Conservation (phyloP, 495 filamentous ascomycete species). For the Staphylotrichum tortipilum region DNA sequence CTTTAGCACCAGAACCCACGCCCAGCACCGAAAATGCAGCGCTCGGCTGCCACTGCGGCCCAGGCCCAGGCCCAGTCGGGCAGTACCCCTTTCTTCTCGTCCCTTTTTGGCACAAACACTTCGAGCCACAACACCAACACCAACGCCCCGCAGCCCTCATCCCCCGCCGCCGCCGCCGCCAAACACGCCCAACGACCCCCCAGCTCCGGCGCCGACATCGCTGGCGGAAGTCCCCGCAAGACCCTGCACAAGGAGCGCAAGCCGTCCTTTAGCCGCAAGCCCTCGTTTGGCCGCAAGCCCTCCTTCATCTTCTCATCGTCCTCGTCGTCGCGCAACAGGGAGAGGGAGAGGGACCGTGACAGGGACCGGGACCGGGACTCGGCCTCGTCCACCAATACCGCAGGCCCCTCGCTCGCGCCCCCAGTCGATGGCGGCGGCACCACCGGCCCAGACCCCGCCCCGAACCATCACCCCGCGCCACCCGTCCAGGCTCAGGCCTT, state of each 20-base stretch:
- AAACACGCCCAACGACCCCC: conserved; percentile 30
- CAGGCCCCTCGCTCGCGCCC: too few relatives aligned
- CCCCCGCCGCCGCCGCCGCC: neutral
- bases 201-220: conserved; percentile 26
- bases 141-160: conserved; percentile 1
- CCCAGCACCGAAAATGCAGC: too few relatives aligned
- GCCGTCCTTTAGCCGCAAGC: conserved; percentile 36
- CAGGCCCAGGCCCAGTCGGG: too few relatives aligned
- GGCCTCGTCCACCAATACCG: conserved; percentile 18
- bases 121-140: conserved; percentile 14
- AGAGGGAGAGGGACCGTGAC: conserved; percentile 26
- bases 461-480: conserved; percentile 1
- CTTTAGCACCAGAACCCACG: too few relatives aligned
- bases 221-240: conserved; percentile 19
- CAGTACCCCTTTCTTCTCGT: conserved; percentile 38
- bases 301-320: conserved; percentile 36
- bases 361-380: too few relatives aligned
- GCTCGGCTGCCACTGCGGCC: conserved; percentile 29
- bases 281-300: conserved; percentile 36
- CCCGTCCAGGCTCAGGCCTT: conserved; percentile 8
- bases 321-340: conserved; percentile 26
- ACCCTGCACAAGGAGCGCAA: conserved; percentile 38
- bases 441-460: neutral
- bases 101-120: conserved; percentile 26
- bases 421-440: conserved; percentile 8